Percentiles rank a stretch among this genome's conserved stretches.
Evolutionary conservation across 768 basidiomycete species (phyloP).

Genomic region (Goffeauzyma gilvescens): DNA sequence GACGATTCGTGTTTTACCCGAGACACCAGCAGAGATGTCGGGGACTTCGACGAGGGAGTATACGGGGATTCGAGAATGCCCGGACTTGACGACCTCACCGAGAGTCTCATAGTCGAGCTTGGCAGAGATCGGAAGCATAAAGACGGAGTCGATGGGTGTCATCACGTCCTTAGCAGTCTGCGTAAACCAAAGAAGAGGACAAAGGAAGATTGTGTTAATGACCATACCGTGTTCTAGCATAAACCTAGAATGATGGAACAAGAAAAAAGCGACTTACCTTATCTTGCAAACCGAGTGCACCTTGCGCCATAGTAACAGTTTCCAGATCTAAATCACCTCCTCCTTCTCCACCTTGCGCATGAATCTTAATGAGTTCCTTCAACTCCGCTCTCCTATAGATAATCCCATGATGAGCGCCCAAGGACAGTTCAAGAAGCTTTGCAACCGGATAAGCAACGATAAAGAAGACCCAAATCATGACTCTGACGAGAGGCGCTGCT

Average conservation of each 20-base stretch:
- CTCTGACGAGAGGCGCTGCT: constrained; percentile 52
- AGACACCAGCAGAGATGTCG: constrained; percentile 14
- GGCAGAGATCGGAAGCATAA: constrained; percentile 67
- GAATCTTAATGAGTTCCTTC: constrained; percentile 79
- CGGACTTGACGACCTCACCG: constrained; percentile 54
- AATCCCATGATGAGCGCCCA: constrained; percentile 74
- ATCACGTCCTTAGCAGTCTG: constrained; percentile 24
- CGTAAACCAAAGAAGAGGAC: background rate
- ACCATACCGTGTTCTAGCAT: too few relatives aligned
- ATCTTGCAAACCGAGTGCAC: constrained; percentile 66
- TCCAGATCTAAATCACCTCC: constrained; percentile 74
- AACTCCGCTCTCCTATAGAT: constrained; percentile 69
- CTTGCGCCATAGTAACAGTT: constrained; percentile 75
- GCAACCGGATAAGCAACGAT: constrained; percentile 65
- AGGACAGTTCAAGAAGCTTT: constrained; percentile 53
- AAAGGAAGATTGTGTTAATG: too few relatives aligned
- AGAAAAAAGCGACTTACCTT: constrained; percentile 38
- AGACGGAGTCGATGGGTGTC: constrained; percentile 26
- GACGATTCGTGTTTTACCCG: constrained; percentile 34
- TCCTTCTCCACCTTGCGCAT: constrained; percentile 45
- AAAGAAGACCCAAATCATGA: constrained; percentile 37
- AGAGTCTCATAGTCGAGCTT: constrained; percentile 63
- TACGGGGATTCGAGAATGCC: constrained; percentile 71
- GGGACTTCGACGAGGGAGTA: constrained; percentile 45
- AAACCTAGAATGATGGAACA: too few relatives aligned